These are phyloP conservation scores for Harringtonia lauricola DNA, from an alignment of 2,329 filamentous ascomycete species.

Conservation along the genomic window DNA sequence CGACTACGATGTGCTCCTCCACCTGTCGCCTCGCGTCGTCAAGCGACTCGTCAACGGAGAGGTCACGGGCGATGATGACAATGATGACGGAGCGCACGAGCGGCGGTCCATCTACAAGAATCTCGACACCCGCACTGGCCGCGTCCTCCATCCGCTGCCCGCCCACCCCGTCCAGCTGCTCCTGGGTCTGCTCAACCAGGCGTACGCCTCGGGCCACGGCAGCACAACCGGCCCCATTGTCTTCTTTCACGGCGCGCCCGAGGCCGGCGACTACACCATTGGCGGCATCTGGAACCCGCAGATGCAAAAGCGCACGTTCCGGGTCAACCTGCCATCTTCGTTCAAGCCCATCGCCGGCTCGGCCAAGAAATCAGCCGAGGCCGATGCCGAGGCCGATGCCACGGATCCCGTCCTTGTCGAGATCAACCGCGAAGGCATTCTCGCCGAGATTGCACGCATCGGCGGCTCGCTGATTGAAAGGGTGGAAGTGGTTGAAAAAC, in stretches of 20 bases:
- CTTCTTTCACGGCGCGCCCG: conserved; percentile 62
- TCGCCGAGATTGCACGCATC: conserved; percentile 62
- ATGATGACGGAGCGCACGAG: not conserved
- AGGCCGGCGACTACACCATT: conserved; percentile 36
- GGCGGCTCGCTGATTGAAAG: conserved; percentile 56
- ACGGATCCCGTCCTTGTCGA: conserved; percentile 29
- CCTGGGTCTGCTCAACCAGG: conserved; percentile 51
- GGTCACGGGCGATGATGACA: conserved; percentile 17
- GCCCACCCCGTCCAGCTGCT: conserved; percentile 53
- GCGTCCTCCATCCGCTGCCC: conserved; percentile 34
- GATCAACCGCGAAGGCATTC: conserved; percentile 55
- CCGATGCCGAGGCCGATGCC: conserved; percentile 12
- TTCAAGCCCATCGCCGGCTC: conserved; percentile 46
- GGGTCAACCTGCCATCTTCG: conserved; percentile 59
- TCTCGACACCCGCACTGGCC: conserved; percentile 48
- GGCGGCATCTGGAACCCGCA: conserved; percentile 49
- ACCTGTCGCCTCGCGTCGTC: conserved; percentile 47
- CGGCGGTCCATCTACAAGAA: conserved; percentile 62
- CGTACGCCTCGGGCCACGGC: conserved; percentile 38
- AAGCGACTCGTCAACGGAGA: conserved; percentile 27
- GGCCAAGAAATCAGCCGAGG: too few species aligned
- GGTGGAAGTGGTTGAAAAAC: conserved; percentile 36
- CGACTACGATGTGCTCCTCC: conserved; percentile 82
- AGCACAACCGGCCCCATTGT: conserved; percentile 45
- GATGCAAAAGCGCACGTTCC: conserved; percentile 48